These are phyloP conservation scores for Dendryphion nanum DNA, from an alignment of 2,329 filamentous ascomycete genomes.

Conservation along the genomic window DNA sequence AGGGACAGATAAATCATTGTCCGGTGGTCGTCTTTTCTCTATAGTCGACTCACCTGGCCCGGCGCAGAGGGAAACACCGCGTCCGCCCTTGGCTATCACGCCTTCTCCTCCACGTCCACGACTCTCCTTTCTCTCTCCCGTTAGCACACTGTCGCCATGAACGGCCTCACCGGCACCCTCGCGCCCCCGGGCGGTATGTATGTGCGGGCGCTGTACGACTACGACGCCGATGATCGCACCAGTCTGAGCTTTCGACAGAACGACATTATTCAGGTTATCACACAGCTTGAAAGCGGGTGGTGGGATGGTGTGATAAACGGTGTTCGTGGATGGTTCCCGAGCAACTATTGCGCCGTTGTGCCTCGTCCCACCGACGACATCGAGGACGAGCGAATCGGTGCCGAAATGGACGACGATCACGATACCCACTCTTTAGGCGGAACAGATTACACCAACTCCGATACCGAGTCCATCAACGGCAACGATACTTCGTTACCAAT, in stretches of 20 bases:
- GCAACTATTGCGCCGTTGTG: constrained; percentile 94
- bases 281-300: constrained; percentile 96
- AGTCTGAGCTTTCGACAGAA: constrained; percentile 96
- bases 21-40: no score
- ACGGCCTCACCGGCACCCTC: constrained; percentile 49
- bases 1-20: no score
- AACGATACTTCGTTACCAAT: constrained; percentile 56
- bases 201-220: constrained; percentile 94
- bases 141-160: constrained; percentile 47
- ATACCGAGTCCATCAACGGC: constrained; percentile 45
- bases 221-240: constrained; percentile 94
- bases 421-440: constrained; percentile 48
- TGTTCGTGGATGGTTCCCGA: constrained; percentile 96
- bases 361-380: constrained; percentile 71
- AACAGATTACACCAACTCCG: constrained; percentile 40
- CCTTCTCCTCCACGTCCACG: constrained; percentile 9
- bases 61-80: constrained; percentile 12
- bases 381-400: constrained; percentile 60
- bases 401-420: constrained; percentile 49
- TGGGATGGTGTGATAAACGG: constrained; percentile 99
- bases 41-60: constrained; percentile 10
- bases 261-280: constrained; percentile 97
- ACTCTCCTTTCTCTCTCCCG: no score
- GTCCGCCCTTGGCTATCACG: constrained; percentile 9
- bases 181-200: constrained; percentile 66